Percentiles rank a stretch among this genome's conserved stretches.
phyloP scores from a whole-genome alignment of 23 red algal genomes.

The Gracilariopsis chorda region DNA sequence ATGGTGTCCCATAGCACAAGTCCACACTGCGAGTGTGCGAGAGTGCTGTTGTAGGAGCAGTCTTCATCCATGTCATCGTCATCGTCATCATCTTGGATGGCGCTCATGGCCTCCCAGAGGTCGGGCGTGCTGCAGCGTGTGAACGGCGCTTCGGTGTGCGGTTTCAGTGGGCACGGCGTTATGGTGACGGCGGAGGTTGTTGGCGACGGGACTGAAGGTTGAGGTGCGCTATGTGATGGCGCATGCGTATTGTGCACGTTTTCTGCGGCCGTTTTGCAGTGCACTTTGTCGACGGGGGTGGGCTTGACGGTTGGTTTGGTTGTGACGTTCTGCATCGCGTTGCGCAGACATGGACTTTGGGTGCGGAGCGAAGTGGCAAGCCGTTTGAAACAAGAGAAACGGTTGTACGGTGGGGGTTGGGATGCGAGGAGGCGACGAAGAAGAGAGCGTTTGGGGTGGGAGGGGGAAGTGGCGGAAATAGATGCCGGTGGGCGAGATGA shows the following conservation, averaged over 20 bases:
- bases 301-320: not conserved
- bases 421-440: too few species aligned
- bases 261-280: not conserved
- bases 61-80: not conserved
- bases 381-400: not conserved
- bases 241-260: too few species aligned
- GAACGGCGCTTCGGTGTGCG: not conserved
- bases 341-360: too few species aligned
- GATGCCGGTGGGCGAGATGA: not conserved
- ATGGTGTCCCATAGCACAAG: slow-evolving; percentile 2
- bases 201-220: too few species aligned
- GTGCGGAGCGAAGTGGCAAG: not conserved
- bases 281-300: not conserved
- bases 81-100: slow-evolving; percentile 11
- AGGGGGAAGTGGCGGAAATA: too few species aligned
- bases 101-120: slow-evolving; percentile 22
- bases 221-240: too few species aligned
- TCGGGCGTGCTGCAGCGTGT: not conserved
- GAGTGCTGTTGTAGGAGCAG: not conserved
- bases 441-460: too few species aligned
- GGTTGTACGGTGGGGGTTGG: too few species aligned
- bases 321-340: not conserved
- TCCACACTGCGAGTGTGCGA: not conserved
- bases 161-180: too few species aligned
- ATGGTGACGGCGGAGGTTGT: too few species aligned